These are phyloP conservation scores for Pochonia chlamydosporia DNA, from an alignment of 2,329 filamentous ascomycete species.

Conservation along the genomic window DNA sequence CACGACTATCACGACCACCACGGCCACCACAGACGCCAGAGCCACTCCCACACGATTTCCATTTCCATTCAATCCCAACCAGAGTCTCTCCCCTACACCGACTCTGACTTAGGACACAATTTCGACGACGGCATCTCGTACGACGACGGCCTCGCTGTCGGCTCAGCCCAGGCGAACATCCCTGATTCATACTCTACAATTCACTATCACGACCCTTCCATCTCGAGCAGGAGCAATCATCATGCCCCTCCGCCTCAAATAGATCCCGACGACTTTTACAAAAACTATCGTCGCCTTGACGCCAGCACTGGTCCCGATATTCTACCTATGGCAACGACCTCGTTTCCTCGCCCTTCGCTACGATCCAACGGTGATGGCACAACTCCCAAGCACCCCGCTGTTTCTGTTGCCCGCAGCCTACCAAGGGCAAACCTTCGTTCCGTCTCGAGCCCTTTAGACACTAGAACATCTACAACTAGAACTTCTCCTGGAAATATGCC, in stretches of 20 bases:
- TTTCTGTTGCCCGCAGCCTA: slow-evolving; percentile 33
- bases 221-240: slow-evolving; percentile 17
- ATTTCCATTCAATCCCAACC: slow-evolving; percentile 2
- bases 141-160: slow-evolving; percentile 11
- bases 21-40: too few relatives aligned
- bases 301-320: slow-evolving; percentile 28
- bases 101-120: slow-evolving; percentile 3
- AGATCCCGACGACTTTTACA: slow-evolving; percentile 53
- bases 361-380: slow-evolving; percentile 46
- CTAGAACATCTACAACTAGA: slow-evolving; percentile 24
- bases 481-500: slow-evolving; percentile 26
- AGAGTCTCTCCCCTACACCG: not conserved
- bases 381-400: slow-evolving; percentile 40
- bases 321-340: slow-evolving; percentile 28
- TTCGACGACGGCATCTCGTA: slow-evolving; percentile 7
- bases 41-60: slow-evolving; percentile 10
- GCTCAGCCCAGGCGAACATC: not conserved
- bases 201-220: slow-evolving; percentile 10
- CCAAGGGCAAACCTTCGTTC: slow-evolving; percentile 43
- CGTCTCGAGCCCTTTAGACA: slow-evolving; percentile 50
- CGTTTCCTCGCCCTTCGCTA: slow-evolving; percentile 34
- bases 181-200: slow-evolving; percentile 2
- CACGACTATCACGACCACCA: too few relatives aligned
- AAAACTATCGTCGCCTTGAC: slow-evolving; percentile 37
- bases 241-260: slow-evolving; percentile 35